Conservation (phyloP, 2,329 filamentous ascomycete genomes). For the Alternaria conjuncta region DNA sequence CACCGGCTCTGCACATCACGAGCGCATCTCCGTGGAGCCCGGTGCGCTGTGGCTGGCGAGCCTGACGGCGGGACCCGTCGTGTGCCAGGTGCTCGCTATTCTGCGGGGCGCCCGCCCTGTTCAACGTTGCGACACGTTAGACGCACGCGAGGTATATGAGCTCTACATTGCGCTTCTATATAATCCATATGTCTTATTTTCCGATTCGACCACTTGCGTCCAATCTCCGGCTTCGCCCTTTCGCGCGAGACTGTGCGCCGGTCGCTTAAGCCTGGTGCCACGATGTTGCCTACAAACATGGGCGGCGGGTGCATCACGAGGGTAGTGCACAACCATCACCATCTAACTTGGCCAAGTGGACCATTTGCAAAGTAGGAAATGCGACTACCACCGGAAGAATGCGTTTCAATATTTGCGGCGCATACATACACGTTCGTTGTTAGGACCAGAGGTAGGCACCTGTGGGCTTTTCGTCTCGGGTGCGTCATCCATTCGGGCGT, state of each 20-base stretch:
- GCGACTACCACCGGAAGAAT: slow-evolving; percentile 7
- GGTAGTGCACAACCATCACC: slow-evolving; percentile 3
- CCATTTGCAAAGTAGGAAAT: background rate
- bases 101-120: slow-evolving; percentile 15
- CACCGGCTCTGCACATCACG: slow-evolving; percentile 1
- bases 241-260: slow-evolving; percentile 16
- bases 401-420: slow-evolving; percentile 1
- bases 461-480: background rate
- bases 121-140: background rate
- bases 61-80: background rate
- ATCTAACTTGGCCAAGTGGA: background rate
- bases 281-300: background rate
- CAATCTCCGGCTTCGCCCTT: slow-evolving; percentile 18
- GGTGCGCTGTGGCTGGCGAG: background rate
- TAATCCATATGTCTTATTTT: slow-evolving; percentile 10
- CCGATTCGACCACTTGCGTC: slow-evolving; percentile 11
- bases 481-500: background rate
- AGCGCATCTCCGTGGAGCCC: background rate
- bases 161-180: slow-evolving; percentile 8
- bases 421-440: background rate
- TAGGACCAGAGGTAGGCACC: background rate
- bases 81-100: background rate
- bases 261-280: slow-evolving; percentile 12
- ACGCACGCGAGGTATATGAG: slow-evolving; percentile 17
- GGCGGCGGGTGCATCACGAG: slow-evolving; percentile 7